Base-by-base conservation (phyloP, 495 filamentous ascomycete genomes). In the Durotheca rogersii region DNA sequence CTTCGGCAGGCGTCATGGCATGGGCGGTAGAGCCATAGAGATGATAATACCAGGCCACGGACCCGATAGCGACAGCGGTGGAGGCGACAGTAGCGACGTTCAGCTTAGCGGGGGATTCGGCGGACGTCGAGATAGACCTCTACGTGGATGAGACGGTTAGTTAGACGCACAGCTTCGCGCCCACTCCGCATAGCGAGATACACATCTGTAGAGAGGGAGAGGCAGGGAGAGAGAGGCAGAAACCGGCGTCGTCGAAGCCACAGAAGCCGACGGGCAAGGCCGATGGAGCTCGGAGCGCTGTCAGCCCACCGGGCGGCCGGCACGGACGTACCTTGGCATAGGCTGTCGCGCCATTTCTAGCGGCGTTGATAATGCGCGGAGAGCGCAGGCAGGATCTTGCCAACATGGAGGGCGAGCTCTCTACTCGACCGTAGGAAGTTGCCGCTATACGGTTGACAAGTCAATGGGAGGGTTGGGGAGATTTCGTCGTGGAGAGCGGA, bases 11-110 rank as follows among this genome's bases (percentile, higher is more conserved):
- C 61, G 94, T 93, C 85, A 86, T 86, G 55, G 93, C 94, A 71
- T 90, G 81, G 29, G 87, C 82, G 53, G 85, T 84, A 49, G 85
- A 80, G 60, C 93, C 94, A 74, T 91, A 97, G 59, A 94, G 85
- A 72, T 95, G 88, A 68, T 90, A 93, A 72, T 95, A 96, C 90
- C 89, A 95, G 45, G 86, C 88, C 62, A 93, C 80, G 46, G 90
- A 89, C 68, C 90, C 90, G 68, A 88, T 73, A 57, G 93, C 90
- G 61, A 88, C 76, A 60, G 84, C 78, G 53, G 91, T 96, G 58
- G 93, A 86, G 56, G 86, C 88, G 61, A 79, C 78, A 56, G 86
- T 89, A 68, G 89, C 87, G 55, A 89, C 78, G 65, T 88, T 96
- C 64, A 89, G 76, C 62, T 74, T 77, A 64, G 80, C 75, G 38